These are phyloP conservation scores for Zygoascus bituminiphila DNA, from an alignment of 805 yeast species.

Conservation along the genomic window DNA sequence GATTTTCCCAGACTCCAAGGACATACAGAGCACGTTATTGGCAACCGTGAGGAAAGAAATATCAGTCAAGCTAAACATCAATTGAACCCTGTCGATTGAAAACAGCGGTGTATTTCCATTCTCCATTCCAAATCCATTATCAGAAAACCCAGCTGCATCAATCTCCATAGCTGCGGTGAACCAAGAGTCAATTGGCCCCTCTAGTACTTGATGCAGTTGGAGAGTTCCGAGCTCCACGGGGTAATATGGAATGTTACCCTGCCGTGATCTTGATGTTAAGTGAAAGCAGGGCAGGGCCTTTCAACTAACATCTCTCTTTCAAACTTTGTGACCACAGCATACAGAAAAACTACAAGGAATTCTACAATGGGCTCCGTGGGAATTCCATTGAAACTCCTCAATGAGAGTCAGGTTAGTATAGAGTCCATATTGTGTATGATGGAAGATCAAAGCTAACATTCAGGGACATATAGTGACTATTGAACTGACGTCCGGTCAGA, in stretches of 20 bases:
- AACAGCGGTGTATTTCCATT: slow-evolving; percentile 15
- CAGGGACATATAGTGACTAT: slow-evolving; percentile 77
- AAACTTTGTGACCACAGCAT: background rate
- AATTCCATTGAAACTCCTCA: slow-evolving; percentile 76
- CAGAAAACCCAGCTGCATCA: too few relatives aligned
- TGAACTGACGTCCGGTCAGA: slow-evolving; percentile 78
- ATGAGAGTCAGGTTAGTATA: slow-evolving; percentile 56
- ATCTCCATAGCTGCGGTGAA: too few relatives aligned
- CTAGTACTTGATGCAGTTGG: too few relatives aligned
- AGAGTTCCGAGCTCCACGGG: too few relatives aligned
- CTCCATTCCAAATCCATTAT: background rate
- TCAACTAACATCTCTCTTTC: background rate
- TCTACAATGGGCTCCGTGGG: slow-evolving; percentile 37
- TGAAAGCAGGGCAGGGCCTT: background rate
- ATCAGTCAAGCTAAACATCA: slow-evolving; percentile 40
- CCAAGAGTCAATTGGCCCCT: too few relatives aligned
- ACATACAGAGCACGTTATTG: slow-evolving; percentile 48
- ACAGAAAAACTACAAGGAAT: too few relatives aligned
- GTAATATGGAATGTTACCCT: background rate
- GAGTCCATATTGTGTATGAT: background rate
- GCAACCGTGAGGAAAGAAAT: slow-evolving; percentile 46
- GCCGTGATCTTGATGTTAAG: too few relatives aligned
- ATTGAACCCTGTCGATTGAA: slow-evolving; percentile 38
- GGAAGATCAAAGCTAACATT: background rate
- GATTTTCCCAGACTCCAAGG: slow-evolving; percentile 44